Conservation (phyloP, 768 basidiomycete species). For the Suillus tomentosus region DNA sequence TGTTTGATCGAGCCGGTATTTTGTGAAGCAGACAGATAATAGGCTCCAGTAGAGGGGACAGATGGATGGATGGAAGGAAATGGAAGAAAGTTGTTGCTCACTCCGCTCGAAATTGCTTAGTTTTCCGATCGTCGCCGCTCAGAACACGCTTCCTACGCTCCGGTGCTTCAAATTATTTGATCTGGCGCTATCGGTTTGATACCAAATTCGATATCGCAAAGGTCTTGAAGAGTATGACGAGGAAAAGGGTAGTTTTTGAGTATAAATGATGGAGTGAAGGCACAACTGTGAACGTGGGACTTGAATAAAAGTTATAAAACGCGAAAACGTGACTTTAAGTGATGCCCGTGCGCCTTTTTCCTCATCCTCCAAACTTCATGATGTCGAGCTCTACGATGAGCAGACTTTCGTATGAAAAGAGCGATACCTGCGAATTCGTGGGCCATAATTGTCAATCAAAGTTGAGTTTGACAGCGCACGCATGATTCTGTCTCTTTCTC, state of each 20-base stretch:
- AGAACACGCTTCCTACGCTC: constrained; percentile 27
- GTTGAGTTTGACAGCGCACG: constrained; percentile 17
- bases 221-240: constrained; percentile 12
- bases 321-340: constrained; percentile 7
- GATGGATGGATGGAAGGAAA: constrained; percentile 8
- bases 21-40: constrained; percentile 8
- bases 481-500: constrained; percentile 31
- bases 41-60: constrained; percentile 11
- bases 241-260: constrained; percentile 14
- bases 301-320: constrained; percentile 17
- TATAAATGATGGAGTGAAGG: constrained; percentile 26
- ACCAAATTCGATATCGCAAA: constrained; percentile 8
- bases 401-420: constrained; percentile 14
- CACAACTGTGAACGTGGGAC: constrained; percentile 36
- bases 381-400: constrained; percentile 23
- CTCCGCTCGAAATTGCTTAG: constrained; percentile 39
- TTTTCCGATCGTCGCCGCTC: constrained; percentile 42
- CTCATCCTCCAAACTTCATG: constrained; percentile 11
- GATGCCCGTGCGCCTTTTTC: constrained; percentile 26
- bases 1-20: constrained; percentile 10
- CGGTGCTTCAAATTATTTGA: constrained; percentile 16
- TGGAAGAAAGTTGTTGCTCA: constrained; percentile 26
- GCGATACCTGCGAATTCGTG: constrained; percentile 11
- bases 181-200: constrained; percentile 16
- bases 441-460: constrained; percentile 30